Percentiles rank a stretch among this genome's conserved stretches.
Conservation (phyloP, 495 filamentous ascomycete genomes). For the Letharia lupina region DNA sequence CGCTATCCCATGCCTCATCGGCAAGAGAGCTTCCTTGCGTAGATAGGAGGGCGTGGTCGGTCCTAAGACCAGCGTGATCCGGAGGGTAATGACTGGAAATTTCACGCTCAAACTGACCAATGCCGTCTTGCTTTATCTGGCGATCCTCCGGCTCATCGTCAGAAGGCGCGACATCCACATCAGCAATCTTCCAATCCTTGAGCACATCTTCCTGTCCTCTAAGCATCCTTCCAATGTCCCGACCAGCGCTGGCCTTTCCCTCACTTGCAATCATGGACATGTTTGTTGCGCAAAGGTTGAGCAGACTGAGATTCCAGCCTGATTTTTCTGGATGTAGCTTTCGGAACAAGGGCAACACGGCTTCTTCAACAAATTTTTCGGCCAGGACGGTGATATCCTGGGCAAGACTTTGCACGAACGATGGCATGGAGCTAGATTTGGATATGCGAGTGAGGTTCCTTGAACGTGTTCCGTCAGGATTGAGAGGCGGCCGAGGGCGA, state of each 20-base stretch:
- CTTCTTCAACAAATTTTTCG: conserved; percentile 60
- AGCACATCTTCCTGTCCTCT: conserved; percentile 54
- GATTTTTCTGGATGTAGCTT: conserved; percentile 59
- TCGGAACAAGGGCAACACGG: conserved; percentile 59
- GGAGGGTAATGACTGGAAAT: not conserved
- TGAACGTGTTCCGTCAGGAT: conserved; percentile 43
- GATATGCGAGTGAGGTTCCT: conserved; percentile 56
- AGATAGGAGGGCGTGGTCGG: conserved; percentile 24
- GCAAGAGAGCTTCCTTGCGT: conserved; percentile 25
- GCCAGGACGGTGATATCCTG: conserved; percentile 49
- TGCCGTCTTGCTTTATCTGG: conserved; percentile 11
- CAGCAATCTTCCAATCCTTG: conserved; percentile 53
- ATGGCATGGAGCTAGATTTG: conserved; percentile 57
- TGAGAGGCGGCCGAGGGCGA: conserved; percentile 50
- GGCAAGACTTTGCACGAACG: conserved; percentile 57
- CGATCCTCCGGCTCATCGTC: conserved; percentile 14
- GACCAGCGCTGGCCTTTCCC: conserved; percentile 40
- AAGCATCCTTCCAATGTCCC: conserved; percentile 64
- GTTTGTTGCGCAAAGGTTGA: conserved; percentile 83
- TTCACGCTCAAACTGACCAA: not conserved
- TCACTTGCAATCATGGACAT: conserved; percentile 58
- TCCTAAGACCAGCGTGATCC: conserved; percentile 16
- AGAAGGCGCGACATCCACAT: conserved; percentile 32
- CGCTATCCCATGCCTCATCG: conserved; percentile 39
- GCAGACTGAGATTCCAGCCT: conserved; percentile 68